Evolutionary conservation across 768 basidiomycete species (phyloP).

Genomic region (Leccinellum luteum): DNA sequence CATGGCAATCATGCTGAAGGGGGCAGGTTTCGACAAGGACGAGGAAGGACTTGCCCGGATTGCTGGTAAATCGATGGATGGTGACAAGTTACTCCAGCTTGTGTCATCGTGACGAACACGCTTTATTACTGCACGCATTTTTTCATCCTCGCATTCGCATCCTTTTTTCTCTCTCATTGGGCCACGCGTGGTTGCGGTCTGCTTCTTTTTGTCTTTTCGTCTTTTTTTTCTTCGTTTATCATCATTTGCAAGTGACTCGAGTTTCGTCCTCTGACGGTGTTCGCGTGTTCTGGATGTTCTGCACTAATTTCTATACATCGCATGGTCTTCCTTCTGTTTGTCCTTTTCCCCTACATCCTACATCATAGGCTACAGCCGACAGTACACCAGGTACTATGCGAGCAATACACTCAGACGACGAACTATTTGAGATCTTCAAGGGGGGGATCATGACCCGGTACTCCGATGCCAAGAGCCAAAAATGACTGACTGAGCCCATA

Average conservation of each 20-base stretch:
- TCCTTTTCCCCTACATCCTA: constrained; percentile 13
- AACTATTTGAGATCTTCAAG: neutral
- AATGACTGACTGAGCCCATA: too few relatives aligned
- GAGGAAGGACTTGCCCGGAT: constrained; percentile 56
- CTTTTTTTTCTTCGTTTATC: neutral
- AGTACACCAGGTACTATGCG: constrained; percentile 22
- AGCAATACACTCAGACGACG: constrained; percentile 23
- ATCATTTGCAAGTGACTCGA: constrained; percentile 7
- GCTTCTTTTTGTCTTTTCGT: neutral
- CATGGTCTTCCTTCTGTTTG: constrained; percentile 20
- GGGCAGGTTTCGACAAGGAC: constrained; percentile 56
- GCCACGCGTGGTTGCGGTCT: constrained; percentile 16
- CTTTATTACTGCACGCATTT: constrained; percentile 13
- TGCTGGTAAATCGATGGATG: constrained; percentile 58
- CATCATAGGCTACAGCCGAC: constrained; percentile 25
- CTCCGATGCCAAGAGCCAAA: too few relatives aligned
- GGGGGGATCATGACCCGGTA: too few relatives aligned
- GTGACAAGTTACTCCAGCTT: constrained; percentile 57
- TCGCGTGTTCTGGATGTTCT: constrained; percentile 26
- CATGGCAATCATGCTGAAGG: constrained; percentile 73
- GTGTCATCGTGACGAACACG: constrained; percentile 40
- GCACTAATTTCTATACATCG: constrained; percentile 30
- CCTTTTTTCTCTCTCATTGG: neutral
- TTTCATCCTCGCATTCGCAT: constrained; percentile 14
- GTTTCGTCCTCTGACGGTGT: constrained; percentile 25